These are phyloP conservation scores for Pichia sporocuriosa DNA, from an alignment of 805 yeast genomes.

Conservation along the genomic window DNA sequence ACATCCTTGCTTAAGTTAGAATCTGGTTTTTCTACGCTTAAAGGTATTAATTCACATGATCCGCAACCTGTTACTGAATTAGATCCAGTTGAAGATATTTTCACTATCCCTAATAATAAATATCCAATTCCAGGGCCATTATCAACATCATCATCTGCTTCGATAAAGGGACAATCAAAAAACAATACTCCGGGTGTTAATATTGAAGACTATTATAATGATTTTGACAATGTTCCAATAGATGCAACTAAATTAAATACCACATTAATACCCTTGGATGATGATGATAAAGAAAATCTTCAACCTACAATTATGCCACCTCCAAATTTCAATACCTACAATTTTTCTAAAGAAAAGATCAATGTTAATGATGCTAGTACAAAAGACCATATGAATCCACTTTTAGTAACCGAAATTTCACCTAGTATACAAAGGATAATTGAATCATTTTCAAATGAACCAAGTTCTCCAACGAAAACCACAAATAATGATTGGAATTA, in stretches of 20 bases:
- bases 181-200: slow-evolving; percentile 8
- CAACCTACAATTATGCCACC: slow-evolving; percentile 12
- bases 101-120: slow-evolving; percentile 3
- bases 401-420: slow-evolving; percentile 26
- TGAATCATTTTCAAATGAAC: slow-evolving; percentile 27
- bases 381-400: slow-evolving; percentile 11
- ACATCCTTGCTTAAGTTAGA: slow-evolving; percentile 1
- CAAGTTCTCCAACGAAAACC: slow-evolving; percentile 24
- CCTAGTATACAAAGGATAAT: slow-evolving; percentile 29
- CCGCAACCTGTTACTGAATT: neutral
- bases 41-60: neutral
- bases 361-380: neutral
- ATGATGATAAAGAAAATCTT: slow-evolving; percentile 29
- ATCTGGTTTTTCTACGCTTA: neutral
- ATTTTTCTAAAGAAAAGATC: neutral
- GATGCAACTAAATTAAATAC: slow-evolving; percentile 50
- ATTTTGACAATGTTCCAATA: slow-evolving; percentile 32
- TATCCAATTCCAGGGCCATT: no score
- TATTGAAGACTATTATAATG: slow-evolving; percentile 4
- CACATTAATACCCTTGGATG: slow-evolving; percentile 46
- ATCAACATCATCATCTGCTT: slow-evolving; percentile 2
- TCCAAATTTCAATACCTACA: neutral
- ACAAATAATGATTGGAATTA: slow-evolving; percentile 25
- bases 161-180: slow-evolving; percentile 5
- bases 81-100: slow-evolving; percentile 7